A percentile compares a stretch with the other conserved stretches of the same genome.
These are phyloP conservation scores for Linnemannia hyalina DNA, from an alignment of 192 early-diverging fungal species.

Conservation along the genomic window DNA sequence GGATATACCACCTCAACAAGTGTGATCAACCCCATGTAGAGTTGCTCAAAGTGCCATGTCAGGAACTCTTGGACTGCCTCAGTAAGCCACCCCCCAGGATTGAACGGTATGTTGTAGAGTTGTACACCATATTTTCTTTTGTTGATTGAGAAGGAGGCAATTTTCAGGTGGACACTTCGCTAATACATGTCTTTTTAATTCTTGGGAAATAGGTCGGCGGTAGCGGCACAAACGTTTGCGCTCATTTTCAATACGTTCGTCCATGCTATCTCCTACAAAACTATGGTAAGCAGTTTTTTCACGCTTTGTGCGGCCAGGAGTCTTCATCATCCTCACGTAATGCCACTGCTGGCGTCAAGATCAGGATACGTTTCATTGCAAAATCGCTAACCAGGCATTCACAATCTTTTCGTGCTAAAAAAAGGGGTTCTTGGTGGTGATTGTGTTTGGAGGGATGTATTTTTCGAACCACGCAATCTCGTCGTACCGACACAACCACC, in stretches of 20 bases:
- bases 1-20: slow-evolving; percentile 73
- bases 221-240: slow-evolving; percentile 87
- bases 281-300: slow-evolving; percentile 67
- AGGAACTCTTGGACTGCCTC: slow-evolving; percentile 72
- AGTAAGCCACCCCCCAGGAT: slow-evolving; percentile 70
- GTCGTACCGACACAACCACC: slow-evolving; percentile 34
- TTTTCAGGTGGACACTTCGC: no score
- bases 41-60: slow-evolving; percentile 71
- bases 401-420: background rate
- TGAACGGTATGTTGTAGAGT: slow-evolving; percentile 55
- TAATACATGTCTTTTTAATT: background rate
- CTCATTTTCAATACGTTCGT: slow-evolving; percentile 87
- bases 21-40: slow-evolving; percentile 65
- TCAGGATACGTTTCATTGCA: background rate
- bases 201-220: slow-evolving; percentile 65
- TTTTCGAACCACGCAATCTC: slow-evolving; percentile 38
- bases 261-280: slow-evolving; percentile 88
- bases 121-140: background rate
- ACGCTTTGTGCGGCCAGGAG: background rate
- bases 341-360: no score
- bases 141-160: no score
- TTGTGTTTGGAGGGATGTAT: slow-evolving; percentile 44
- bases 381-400: no score
- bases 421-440: slow-evolving; percentile 34
- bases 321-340: no score